phyloP scores from a whole-genome alignment of 164 flowering plant genomes.

The Sedum album region DNA sequence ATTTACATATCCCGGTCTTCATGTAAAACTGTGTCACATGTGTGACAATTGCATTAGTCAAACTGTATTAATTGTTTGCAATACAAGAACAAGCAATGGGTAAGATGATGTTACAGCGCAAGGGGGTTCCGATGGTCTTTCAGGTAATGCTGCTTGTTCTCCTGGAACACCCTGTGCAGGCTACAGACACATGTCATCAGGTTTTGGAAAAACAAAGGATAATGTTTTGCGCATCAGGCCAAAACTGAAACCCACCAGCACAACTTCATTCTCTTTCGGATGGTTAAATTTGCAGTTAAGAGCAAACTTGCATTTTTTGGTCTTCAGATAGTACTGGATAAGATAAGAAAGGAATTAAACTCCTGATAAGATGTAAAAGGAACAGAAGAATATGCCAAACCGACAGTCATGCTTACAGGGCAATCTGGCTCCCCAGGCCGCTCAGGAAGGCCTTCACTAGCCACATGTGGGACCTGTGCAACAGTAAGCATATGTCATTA shows the following conservation, averaged over 20 bases:
- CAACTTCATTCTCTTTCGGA: conserved; percentile 46
- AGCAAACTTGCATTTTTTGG: conserved; percentile 89
- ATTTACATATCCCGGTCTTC: conserved; percentile 92
- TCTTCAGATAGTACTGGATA: conserved; percentile 84
- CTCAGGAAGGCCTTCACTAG: conserved; percentile 63
- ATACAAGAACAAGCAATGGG: background rate
- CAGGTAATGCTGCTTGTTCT: conserved; percentile 37
- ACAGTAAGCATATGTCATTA: background rate
- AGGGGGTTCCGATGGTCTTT: conserved; percentile 78
- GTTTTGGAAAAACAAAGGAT: background rate
- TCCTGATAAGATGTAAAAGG: background rate
- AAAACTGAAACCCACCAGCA: conserved; percentile 26
- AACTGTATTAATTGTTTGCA: background rate
- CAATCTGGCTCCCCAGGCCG: conserved; percentile 91
- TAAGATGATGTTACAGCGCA: conserved; percentile 60
- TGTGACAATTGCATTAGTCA: background rate
- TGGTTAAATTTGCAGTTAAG: conserved; percentile 89
- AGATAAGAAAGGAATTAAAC: background rate
- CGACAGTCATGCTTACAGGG: conserved; percentile 55
- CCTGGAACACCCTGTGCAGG: conserved; percentile 1
- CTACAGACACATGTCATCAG: background rate
- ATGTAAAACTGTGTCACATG: conserved; percentile 53
- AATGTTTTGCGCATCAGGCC: background rate
- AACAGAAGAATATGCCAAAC: background rate
- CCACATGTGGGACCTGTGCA: conserved; percentile 45